Base-by-base conservation (phyloP, 2,329 filamentous ascomycete genomes). In the Diaporthe vaccinii region DNA sequence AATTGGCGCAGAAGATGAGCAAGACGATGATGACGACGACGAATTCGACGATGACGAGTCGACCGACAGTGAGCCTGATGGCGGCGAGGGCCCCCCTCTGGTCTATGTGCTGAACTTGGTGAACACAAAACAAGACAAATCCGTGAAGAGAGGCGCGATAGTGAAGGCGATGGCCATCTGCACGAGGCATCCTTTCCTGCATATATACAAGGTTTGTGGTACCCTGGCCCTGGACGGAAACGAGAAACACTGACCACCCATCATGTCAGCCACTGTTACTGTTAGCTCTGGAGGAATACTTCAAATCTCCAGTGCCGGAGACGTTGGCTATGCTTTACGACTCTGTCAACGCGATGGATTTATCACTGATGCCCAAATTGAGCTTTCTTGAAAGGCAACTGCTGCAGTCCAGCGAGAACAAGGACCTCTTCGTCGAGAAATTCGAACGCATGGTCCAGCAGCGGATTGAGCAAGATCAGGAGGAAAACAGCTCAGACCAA, bases 151-250 rank as follows among this genome's bases (percentile, higher is more conserved):
- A 89, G 97, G 97, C 75, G 97, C 97, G 28, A 90, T 98, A 68
- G 96, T 98, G 75, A 98, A 98, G 83, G 95, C 97, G 57, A 99
- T 99, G 97, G 97, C 97, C 41, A 98, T 99, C 79, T 99, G 97
- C 87, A 99, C 97, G 10, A 90, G 97, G 58, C 97, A 99, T 87
- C 96, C 97, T 4, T 99, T 99, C 84, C 86, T 99, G 79, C 97
- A 99, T 85, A 99, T 99, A 78, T 99, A 99, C 87, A 99, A 99
- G 90, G 94, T 93, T 70, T 72, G 73, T 76, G 39, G 46, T 46
- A 17, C 3, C 34, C n/a, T 46, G 14, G 5, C 25, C 15, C 25
- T 20, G 51, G 36, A 41, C 49, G 36, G 68, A 76, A 51, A 76
- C n/a, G 20, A 28, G 5, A 72, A 74, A 80, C 79, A 65, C 73